Evolutionary conservation across 2,329 filamentous ascomycete species (phyloP).

Genomic region (Exophiala sp.): DNA sequence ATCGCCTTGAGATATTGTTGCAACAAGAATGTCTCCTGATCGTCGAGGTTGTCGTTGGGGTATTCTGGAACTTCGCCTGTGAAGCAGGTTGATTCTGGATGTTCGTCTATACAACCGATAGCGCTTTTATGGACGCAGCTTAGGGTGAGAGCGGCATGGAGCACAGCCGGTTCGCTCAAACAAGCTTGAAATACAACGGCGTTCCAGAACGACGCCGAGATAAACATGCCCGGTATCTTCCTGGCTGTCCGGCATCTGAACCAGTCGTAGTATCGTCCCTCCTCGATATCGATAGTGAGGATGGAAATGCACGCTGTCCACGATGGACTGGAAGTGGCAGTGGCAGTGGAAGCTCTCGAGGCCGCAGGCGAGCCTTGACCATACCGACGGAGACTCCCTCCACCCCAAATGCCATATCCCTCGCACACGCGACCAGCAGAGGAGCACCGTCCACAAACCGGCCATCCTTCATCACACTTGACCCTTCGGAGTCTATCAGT

Average conservation of each 20-base stretch:
- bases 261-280: conserved; percentile 32
- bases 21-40: conserved; percentile 31
- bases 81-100: neutral
- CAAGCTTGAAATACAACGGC: conserved; percentile 40
- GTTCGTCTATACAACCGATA: neutral
- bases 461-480: conserved; percentile 40
- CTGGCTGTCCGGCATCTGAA: conserved; percentile 28
- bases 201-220: conserved; percentile 38
- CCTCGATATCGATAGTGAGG: conserved; percentile 16
- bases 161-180: conserved; percentile 38
- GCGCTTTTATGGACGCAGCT: conserved; percentile 35
- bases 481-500: conserved; percentile 30
- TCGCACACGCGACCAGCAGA: conserved; percentile 39
- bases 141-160: conserved; percentile 43
- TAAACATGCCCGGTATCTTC: conserved; percentile 38
- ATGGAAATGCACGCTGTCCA: neutral
- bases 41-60: neutral
- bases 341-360: neutral
- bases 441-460: conserved; percentile 36
- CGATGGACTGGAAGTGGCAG: neutral
- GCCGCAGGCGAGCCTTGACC: neutral
- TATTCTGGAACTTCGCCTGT: neutral
- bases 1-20: conserved; percentile 44
- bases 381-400: conserved; percentile 11
- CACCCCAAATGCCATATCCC: conserved; percentile 44